Conservation (phyloP, 1,284 basidiomycete genomes). For the Sanghuangporus baumii region DNA sequence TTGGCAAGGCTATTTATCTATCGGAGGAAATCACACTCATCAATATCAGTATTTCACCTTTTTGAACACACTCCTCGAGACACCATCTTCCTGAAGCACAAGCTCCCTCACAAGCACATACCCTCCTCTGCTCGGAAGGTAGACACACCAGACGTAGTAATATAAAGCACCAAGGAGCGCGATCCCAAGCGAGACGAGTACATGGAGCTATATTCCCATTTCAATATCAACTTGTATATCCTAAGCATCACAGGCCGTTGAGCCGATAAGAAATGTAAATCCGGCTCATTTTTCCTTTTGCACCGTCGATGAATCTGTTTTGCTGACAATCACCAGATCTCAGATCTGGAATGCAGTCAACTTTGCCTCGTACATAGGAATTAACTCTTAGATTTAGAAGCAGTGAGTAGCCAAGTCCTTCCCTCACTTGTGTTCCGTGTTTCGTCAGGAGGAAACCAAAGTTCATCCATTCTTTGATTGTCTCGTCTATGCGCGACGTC, state of each 20-base stretch:
- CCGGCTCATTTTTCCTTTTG: slow-evolving; percentile 9
- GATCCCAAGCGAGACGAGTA: slow-evolving; percentile 42
- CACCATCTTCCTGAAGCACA: slow-evolving; percentile 48
- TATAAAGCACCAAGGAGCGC: slow-evolving; percentile 49
- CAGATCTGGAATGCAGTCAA: no score
- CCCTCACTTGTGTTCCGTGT: neutral
- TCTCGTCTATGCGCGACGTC: slow-evolving; percentile 32
- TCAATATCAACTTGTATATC: slow-evolving; percentile 9
- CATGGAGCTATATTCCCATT: slow-evolving; percentile 39
- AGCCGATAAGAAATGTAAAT: slow-evolving; percentile 6
- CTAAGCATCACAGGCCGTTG: slow-evolving; percentile 15
- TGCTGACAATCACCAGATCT: no score
- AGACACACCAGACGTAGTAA: slow-evolving; percentile 53
- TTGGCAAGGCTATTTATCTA: neutral
- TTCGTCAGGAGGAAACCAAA: slow-evolving; percentile 52
- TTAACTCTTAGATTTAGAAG: no score
- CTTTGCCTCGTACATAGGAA: no score
- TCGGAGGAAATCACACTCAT: neutral
- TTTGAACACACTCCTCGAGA: slow-evolving; percentile 38
- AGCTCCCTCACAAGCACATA: slow-evolving; percentile 46
- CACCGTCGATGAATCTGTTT: neutral
- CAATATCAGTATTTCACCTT: slow-evolving; percentile 21
- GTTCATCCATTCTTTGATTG: slow-evolving; percentile 82
- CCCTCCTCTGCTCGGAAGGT: slow-evolving; percentile 46
- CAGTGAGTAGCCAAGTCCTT: no score